phyloP scores from a whole-genome alignment of 2,329 filamentous ascomycete genomes.

The Lachnellula subtilissima region DNA sequence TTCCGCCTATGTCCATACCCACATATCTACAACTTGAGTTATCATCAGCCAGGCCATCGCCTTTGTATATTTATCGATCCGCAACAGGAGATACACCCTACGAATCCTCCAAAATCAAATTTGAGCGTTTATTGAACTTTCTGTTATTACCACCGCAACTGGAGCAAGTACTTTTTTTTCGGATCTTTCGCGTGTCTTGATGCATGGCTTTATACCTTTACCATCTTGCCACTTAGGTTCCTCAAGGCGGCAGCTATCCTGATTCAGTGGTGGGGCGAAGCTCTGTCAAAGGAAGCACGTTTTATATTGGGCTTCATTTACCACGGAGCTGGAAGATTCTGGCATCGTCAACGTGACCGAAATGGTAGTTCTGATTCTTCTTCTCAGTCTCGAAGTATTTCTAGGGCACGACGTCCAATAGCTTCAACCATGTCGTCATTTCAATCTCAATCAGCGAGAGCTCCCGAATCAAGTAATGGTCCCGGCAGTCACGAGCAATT shows the following conservation, averaged over 20 bases:
- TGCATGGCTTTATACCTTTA: slow-evolving; percentile 95
- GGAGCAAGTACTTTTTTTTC: slow-evolving; percentile 80
- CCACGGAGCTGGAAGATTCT: slow-evolving; percentile 72
- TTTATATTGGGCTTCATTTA: slow-evolving; percentile 76
- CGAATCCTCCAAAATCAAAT: slow-evolving; percentile 87
- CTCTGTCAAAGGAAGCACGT: slow-evolving; percentile 64
- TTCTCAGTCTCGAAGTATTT: slow-evolving; percentile 26
- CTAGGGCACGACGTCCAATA: slow-evolving; percentile 22
- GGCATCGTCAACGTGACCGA: slow-evolving; percentile 53
- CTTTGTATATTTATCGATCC: slow-evolving; percentile 60
- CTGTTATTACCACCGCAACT: slow-evolving; percentile 74
- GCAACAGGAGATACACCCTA: slow-evolving; percentile 63
- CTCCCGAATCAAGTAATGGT: slow-evolving; percentile 10
- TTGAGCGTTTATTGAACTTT: slow-evolving; percentile 87
- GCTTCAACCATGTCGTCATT: slow-evolving; percentile 24
- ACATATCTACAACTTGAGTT: slow-evolving; percentile 62
- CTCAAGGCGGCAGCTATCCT: slow-evolving; percentile 74
- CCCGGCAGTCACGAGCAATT: slow-evolving; percentile 15
- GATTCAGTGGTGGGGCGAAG: slow-evolving; percentile 69
- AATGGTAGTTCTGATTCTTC: slow-evolving; percentile 33
- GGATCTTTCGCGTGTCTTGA: slow-evolving; percentile 88
- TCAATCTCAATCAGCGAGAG: slow-evolving; percentile 19
- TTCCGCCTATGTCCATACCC: slow-evolving; percentile 62
- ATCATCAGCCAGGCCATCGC: slow-evolving; percentile 56
- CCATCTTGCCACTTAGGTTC: slow-evolving; percentile 87